Percentiles rank a stretch among this genome's conserved stretches.
Evolutionary conservation across 1,284 basidiomycete genomes (phyloP).

Genomic region (Entoloma clypeatum): DNA sequence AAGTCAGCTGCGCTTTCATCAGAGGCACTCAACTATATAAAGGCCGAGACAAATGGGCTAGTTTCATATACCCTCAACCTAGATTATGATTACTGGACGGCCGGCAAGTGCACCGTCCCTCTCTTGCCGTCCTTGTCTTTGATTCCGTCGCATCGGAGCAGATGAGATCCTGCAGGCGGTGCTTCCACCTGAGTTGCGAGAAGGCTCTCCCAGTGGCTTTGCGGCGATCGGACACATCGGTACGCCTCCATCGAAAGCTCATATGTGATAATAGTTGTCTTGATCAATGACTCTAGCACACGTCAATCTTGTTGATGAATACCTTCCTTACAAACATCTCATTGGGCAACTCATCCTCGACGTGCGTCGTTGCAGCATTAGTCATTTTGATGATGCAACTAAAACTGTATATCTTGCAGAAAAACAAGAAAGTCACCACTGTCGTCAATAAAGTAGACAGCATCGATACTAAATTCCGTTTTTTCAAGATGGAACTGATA

Average conservation of each 20-base stretch:
- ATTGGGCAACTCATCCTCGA: conserved; percentile 93
- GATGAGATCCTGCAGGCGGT: conserved; percentile 82
- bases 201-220: conserved; percentile 84
- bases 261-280: background rate
- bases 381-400: conserved; percentile 1
- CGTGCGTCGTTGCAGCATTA: conserved; percentile 54
- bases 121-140: background rate
- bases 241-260: conserved; percentile 30
- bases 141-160: conserved; percentile 26
- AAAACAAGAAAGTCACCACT: conserved; percentile 78
- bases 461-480: conserved; percentile 86
- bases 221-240: conserved; percentile 91
- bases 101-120: conserved; percentile 47
- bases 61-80: conserved; percentile 59
- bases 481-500: conserved; percentile 96
- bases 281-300: conserved; percentile 50
- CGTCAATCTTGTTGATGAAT: conserved; percentile 88
- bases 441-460: conserved; percentile 95
- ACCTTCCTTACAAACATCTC: conserved; percentile 85
- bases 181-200: conserved; percentile 71
- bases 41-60: conserved; percentile 50
- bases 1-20: conserved; percentile 66
- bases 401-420: conserved; percentile 44
- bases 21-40: conserved; percentile 53
- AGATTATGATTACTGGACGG: conserved; percentile 82